Base-by-base conservation (phyloP, 2,329 filamentous ascomycete species). In the Colletotrichum tanaceti region DNA sequence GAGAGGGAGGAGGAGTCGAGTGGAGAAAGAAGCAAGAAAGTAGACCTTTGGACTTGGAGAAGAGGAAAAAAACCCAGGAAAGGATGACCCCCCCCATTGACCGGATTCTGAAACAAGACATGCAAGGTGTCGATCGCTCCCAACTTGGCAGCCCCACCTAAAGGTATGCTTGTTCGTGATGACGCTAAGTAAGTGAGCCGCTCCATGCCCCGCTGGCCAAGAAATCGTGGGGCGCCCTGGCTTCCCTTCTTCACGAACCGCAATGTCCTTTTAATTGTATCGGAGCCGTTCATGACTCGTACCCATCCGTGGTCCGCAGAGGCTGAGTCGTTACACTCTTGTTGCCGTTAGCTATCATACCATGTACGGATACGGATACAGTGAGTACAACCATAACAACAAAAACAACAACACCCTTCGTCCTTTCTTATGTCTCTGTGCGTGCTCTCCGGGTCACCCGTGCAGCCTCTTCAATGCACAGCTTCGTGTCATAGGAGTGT, bases 101-200 rank as follows among this genome's bases (percentile, higher is more conserved):
- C 62, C 50, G 65, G 65, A 60, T 52, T 60, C 20, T 68, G 55
- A 65, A 68, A 68, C 62, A 20, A 68, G 50, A 20, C 60, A 46
- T 44, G 49, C 65, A 60, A 9, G 41, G 41, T 49, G 65, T 59
- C 61, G 54, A 68, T 59, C 61, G 7, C n/a, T 22, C 49, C 47
- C 24, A 43, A n/a, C 65, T 43, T 65, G 54, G 38, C 49, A 22
- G 38, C 22, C 43, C 5, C 7, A 39, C 46, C 53, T 46, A n/a
- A n/a, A n/a, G n/a, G n/a, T n/a, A 22, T 64, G 59, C 53, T 39
- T 46, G 9, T 39, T 39, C 11, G 18, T 41, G 35, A 35, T 11
- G n/a, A 18, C 46, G 18, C 61, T 59, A 68, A 65, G n/a, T n/a
- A n/a, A n/a, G n/a, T n/a, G n/a, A n/a, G 22, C 65, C 24, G 18